Base-by-base conservation (phyloP, 192 early-diverging fungal genomes). In the Podila epigama region DNA sequence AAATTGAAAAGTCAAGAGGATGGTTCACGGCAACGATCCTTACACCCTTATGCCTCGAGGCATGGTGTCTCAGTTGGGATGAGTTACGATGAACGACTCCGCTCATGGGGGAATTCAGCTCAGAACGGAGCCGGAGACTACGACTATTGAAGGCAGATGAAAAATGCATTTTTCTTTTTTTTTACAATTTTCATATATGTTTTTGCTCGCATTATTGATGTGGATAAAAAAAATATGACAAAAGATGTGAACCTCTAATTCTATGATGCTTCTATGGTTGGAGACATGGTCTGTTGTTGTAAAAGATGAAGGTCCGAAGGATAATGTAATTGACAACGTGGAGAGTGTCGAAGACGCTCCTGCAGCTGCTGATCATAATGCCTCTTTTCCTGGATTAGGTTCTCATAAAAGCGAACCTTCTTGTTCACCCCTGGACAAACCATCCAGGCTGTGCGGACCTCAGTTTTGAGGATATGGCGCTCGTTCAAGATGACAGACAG, bases 361-460 rank as follows among this genome's bases (percentile, higher is more conserved):
- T 63, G 53, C 34, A 44, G 51, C 35, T 70, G 68, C 16, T 62
- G 52, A 18, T 63, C 53, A 51, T 70, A 63, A 20, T 34, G 8
- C 31, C 68, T 42, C 2, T 33, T 36, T 31, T 70, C 60, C 15
- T 70, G 68, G 22, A 70, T 70, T 42, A 70, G 40, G 1, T 53
- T 41, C n/a, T 70, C 68, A 28, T 63, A 70, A 62, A 70, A 70
- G 32, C 54, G n/a, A 13, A 70, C 68, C 25, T 70, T 70, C 22
- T 62, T 31, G 34, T 27, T 44, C 32, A 70, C 68, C 0, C 68
- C 68, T 4, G 68, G 68, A 39, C 68, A 70, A 3, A 70, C 68
- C 68, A 70, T 70, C 68, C 68, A 70, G 0, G 68, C 68, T 33
- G 68, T 70, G 16, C 68, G 36, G 10, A 63, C 68, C 37, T 70